phyloP scores from a whole-genome alignment of 768 basidiomycete genomes.

The Suillus decipiens region DNA sequence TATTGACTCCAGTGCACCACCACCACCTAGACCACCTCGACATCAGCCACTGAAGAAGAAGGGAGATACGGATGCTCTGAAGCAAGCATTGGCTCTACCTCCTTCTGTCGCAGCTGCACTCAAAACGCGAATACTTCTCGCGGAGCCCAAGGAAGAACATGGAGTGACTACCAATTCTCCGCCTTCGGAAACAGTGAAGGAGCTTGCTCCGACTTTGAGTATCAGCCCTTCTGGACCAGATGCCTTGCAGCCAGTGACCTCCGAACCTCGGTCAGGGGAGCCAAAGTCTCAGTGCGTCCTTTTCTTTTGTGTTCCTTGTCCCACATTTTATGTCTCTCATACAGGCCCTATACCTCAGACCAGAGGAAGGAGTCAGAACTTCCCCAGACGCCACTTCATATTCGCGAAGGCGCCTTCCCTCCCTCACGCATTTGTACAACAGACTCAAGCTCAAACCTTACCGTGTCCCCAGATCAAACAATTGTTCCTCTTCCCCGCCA shows the following conservation, averaged over 20 bases:
- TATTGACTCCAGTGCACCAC: slow-evolving; percentile 48
- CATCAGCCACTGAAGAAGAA: slow-evolving; percentile 53
- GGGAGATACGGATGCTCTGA: slow-evolving; percentile 57
- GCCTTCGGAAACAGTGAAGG: background rate
- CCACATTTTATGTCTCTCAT: background rate
- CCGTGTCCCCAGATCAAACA: slow-evolving; percentile 22
- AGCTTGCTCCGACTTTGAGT: background rate
- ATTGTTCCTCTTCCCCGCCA: slow-evolving; percentile 24
- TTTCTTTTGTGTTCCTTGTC: background rate
- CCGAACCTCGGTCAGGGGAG: background rate
- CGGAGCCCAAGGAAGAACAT: background rate
- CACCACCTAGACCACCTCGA: slow-evolving; percentile 62
- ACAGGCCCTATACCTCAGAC: background rate
- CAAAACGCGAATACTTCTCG: slow-evolving; percentile 9
- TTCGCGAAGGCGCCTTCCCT: slow-evolving; percentile 69
- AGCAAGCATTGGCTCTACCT: slow-evolving; percentile 61
- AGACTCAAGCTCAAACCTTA: slow-evolving; percentile 16
- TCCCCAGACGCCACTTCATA: slow-evolving; percentile 27
- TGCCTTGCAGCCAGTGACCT: background rate
- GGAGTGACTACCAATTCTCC: background rate
- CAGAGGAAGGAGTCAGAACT: background rate
- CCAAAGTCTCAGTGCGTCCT: background rate
- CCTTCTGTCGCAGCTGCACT: slow-evolving; percentile 52
- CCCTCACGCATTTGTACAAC: slow-evolving; percentile 40
- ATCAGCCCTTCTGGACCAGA: background rate